Evolutionary conservation across 768 basidiomycete species (phyloP), one percentile per base, ranked within the genome.

Genomic region (Tylopilus intermedius): DNA sequence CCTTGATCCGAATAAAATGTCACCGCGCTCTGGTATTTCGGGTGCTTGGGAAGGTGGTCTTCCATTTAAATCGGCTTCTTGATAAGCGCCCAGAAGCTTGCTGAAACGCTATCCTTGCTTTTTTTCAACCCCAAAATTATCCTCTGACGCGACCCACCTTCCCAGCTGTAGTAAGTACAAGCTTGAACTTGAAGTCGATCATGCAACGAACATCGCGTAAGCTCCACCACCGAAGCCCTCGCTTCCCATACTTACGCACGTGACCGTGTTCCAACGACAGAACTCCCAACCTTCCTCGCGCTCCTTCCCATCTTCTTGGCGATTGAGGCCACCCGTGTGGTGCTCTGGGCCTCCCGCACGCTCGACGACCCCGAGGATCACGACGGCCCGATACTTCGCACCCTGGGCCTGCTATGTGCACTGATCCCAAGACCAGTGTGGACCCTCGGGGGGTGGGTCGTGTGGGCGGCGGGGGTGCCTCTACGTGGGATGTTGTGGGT

Each of bases 401-500:
- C 7, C 8, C 7, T 30, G 2, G 42, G 47, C 11, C 18, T 5
- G 0, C 5, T 56, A 58, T 0, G 47, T 43, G 0, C 45, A 47
- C 0, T 61, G 0, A 32, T 60, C 0, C 64, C 64, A 0, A n/a
- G 24, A 2, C 53, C 58, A 0, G 10, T 49, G 0, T 60, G 53
- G 58, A 35, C 41, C 2, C 1, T 59, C 13, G 11, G 46, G 18
- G 1, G 0, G 3, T 48, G 30, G 4, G 7, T 6, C 1, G 29
- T 2, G 2, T 40, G 41, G 18, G 21, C 56, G 0, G 45, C 30
- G 8, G 54, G 39, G 29, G 0, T 49, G 9, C 51, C 57, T 0
- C 5, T 43, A 0, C 49, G 61, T 5, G 64, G 37, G 1, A 1
- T 57, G 0, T 27, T 67, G 2, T 61, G 57, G 61, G 0, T 59